Evolutionary conservation across 768 basidiomycete species (phyloP).

Genomic region (Tylopilus cervinicoccineus): DNA sequence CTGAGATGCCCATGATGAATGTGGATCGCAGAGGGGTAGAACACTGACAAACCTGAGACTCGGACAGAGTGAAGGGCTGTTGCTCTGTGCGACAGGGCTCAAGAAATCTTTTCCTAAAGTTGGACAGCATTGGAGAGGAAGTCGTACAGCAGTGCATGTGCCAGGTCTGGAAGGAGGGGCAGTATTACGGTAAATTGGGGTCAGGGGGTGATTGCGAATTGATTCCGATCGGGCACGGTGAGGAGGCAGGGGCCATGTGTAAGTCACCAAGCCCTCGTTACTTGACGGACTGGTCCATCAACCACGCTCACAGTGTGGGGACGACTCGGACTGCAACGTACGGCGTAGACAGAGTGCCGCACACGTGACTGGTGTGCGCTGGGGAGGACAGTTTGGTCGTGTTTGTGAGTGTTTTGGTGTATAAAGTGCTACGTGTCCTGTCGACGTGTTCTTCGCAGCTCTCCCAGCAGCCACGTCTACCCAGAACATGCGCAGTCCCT

Average conservation of each 20-base stretch:
- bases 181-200: neutral
- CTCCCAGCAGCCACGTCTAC: slow-evolving; percentile 21
- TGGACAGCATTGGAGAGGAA: slow-evolving; percentile 8
- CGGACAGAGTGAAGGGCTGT: neutral
- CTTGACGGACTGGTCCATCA: no score
- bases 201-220: slow-evolving; percentile 9
- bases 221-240: neutral
- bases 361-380: no score
- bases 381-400: slow-evolving; percentile 10
- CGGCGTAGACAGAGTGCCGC: no score
- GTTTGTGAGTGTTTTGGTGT: slow-evolving; percentile 24
- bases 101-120: slow-evolving; percentile 9
- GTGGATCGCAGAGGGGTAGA: neutral
- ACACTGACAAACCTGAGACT: neutral
- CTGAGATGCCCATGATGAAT: neutral
- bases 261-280: no score
- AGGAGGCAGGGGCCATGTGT: slow-evolving; percentile 2
- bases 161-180: neutral
- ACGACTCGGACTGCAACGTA: no score
- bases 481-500: slow-evolving; percentile 9
- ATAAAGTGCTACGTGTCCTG: slow-evolving; percentile 31
- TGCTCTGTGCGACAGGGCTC: neutral
- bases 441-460: slow-evolving; percentile 23
- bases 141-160: neutral
- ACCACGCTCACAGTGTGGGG: no score